Evolutionary conservation across 148 eudicot genomes (phyloP).

Genomic region (Drosera capensis): DNA sequence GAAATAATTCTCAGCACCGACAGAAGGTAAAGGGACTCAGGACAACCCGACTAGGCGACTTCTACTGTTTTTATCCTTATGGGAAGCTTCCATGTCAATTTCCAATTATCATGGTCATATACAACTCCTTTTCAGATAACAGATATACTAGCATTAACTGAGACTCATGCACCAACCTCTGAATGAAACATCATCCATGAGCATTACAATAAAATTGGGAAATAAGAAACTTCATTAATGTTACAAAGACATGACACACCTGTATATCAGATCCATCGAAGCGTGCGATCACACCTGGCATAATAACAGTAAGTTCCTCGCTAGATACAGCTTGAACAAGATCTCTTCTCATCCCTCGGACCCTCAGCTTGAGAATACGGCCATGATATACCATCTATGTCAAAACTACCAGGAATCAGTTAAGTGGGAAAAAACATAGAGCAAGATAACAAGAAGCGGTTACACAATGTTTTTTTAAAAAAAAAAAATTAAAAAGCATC

Average conservation of each 20-base stretch:
- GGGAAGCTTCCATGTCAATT: background rate
- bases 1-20: background rate
- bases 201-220: background rate
- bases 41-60: background rate
- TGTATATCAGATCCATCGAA: constrained; percentile 80
- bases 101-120: background rate
- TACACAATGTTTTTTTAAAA: too few species aligned
- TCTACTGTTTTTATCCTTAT: background rate
- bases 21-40: background rate
- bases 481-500: too few species aligned
- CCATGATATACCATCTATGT: constrained; percentile 58
- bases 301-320: constrained; percentile 76
- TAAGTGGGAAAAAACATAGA: constrained; percentile 3
- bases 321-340: constrained; percentile 51
- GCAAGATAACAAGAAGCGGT: background rate
- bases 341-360: constrained; percentile 70
- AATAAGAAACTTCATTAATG: background rate
- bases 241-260: constrained; percentile 27
- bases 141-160: too few species aligned
- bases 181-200: too few species aligned
- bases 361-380: constrained; percentile 59
- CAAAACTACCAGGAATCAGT: background rate
- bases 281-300: constrained; percentile 78
- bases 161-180: too few species aligned
- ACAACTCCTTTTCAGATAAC: too few species aligned